Evolutionary conservation across 192 early-diverging fungal genomes (phyloP).

Genomic region (Spizellomyces punctatus): DNA sequence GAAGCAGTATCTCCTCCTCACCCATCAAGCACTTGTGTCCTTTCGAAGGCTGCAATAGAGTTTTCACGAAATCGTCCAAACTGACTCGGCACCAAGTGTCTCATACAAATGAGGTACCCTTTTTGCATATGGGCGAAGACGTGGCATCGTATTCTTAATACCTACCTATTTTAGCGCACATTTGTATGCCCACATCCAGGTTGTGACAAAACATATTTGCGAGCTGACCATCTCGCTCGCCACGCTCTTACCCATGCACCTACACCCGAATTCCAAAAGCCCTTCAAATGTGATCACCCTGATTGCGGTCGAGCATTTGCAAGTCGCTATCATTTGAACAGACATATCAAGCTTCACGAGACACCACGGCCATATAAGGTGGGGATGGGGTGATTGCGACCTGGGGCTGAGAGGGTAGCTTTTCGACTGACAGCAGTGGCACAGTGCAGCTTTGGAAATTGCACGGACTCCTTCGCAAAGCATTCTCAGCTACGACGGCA

Average conservation of each 20-base stretch:
- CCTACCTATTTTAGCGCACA: slow-evolving; percentile 14
- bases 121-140: background rate
- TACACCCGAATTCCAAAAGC: slow-evolving; percentile 5
- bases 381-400: background rate
- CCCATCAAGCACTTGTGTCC: background rate
- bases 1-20: too few relatives aligned
- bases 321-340: slow-evolving; percentile 22
- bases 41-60: slow-evolving; percentile 2
- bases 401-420: too few relatives aligned
- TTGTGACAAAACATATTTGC: slow-evolving; percentile 22
- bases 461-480: slow-evolving; percentile 26
- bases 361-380: slow-evolving; percentile 23
- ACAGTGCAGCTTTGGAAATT: slow-evolving; percentile 22
- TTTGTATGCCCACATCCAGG: slow-evolving; percentile 7
- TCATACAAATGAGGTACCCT: slow-evolving; percentile 9
- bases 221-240: slow-evolving; percentile 17
- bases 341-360: slow-evolving; percentile 16
- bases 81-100: slow-evolving; percentile 12
- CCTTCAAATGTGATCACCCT: slow-evolving; percentile 15
- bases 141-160: background rate
- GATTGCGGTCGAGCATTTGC: slow-evolving; percentile 20
- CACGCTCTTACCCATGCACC: slow-evolving; percentile 19
- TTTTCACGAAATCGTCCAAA: slow-evolving; percentile 22
- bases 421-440: too few relatives aligned
- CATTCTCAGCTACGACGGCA: slow-evolving; percentile 20